Evolutionary conservation across 1,284 basidiomycete genomes (phyloP).

Genomic region (Fistulina hepatica): DNA sequence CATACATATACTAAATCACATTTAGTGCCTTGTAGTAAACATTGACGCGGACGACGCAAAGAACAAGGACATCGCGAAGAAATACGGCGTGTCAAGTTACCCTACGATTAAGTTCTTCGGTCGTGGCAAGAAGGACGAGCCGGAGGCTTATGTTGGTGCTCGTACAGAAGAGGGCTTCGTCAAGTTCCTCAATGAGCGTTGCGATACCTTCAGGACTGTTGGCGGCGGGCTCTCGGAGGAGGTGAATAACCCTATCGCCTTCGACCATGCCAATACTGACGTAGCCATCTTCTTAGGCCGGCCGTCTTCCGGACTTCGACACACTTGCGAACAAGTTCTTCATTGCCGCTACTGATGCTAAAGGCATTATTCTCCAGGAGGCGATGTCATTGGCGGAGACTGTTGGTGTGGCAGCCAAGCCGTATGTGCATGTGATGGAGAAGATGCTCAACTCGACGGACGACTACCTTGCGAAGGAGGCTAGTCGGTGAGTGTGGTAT

Average conservation of each 20-base stretch:
- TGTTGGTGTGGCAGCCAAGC: constrained; percentile 48
- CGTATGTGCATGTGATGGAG: constrained; percentile 90
- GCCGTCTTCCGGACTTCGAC: constrained; percentile 74
- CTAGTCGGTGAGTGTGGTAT: constrained; percentile 50
- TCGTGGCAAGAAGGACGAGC: constrained; percentile 46
- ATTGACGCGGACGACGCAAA: constrained; percentile 79
- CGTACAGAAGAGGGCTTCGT: constrained; percentile 65
- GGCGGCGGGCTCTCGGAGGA: constrained; percentile 73
- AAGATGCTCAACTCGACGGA: constrained; percentile 68
- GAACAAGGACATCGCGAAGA: constrained; percentile 66
- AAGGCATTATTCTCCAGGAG: constrained; percentile 54
- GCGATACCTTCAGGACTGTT: constrained; percentile 74
- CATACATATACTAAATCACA: constrained; percentile 8
- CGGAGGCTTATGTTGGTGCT: constrained; percentile 56
- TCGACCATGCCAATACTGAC: constrained; percentile 1
- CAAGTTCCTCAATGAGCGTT: constrained; percentile 75
- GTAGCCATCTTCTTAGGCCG: constrained; percentile 41
- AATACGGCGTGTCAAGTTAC: constrained; percentile 67
- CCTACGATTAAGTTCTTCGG: constrained; percentile 96
- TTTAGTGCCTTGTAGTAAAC: constrained; percentile 78
- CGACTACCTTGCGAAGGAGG: constrained; percentile 80
- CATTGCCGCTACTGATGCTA: constrained; percentile 42
- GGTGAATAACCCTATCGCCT: constrained; percentile 30
- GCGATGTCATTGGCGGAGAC: constrained; percentile 38
- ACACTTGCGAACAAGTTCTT: constrained; percentile 72